Percentiles rank a stretch among this genome's conserved stretches.
Conservation (phyloP, 345 rosid species). For the Eucalyptus sp. region DNA sequence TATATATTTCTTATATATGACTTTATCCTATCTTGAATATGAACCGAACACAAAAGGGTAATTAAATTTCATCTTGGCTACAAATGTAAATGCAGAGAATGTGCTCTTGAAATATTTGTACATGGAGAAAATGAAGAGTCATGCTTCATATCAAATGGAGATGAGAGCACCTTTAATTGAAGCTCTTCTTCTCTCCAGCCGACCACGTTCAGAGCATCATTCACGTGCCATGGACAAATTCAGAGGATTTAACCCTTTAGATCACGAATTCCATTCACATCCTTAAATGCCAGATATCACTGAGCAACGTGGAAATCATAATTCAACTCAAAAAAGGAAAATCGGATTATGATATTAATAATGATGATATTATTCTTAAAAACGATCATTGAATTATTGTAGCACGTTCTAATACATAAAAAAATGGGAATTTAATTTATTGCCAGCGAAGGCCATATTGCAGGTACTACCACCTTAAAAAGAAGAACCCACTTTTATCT, state of each 20-base stretch:
- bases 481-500: not conserved
- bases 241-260: not conserved
- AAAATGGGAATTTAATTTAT: not conserved
- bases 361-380: not conserved
- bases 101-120: not conserved
- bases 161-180: not conserved
- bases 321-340: not conserved
- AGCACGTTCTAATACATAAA: not conserved
- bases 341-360: not conserved
- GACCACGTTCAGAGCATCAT: not conserved
- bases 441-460: not conserved
- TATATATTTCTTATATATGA: not conserved
- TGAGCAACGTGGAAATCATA: not conserved
- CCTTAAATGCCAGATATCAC: not conserved
- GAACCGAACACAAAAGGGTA: accelerated
- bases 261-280: not conserved
- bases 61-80: not conserved
- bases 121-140: not conserved
- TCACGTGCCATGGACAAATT: not conserved
- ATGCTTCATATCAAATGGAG: not conserved
- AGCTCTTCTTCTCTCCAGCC: not conserved
- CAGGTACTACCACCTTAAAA: not conserved
- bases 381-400: not conserved
- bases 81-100: not conserved
- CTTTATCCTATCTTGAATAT: not conserved